These are phyloP conservation scores for Gymnopilus junonius DNA, from an alignment of 768 basidiomycete species.

Conservation along the genomic window DNA sequence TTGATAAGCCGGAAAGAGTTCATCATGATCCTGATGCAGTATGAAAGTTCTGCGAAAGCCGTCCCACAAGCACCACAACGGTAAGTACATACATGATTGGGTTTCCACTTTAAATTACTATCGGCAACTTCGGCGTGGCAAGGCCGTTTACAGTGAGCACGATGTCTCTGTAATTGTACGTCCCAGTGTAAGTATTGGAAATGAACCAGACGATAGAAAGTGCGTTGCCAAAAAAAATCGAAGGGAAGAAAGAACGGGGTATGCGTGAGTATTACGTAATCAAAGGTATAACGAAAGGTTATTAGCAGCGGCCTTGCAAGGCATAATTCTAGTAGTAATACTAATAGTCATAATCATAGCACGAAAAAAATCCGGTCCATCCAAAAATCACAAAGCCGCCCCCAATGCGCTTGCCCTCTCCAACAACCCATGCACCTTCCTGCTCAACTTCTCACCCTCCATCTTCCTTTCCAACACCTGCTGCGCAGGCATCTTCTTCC, in stretches of 20 bases:
- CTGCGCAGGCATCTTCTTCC: slow-evolving; percentile 79
- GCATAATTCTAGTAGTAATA: not conserved
- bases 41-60: too few relatives aligned
- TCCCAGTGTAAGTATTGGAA: too few relatives aligned
- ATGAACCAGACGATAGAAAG: too few relatives aligned
- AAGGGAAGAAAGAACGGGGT: not conserved
- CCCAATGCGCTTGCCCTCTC: slow-evolving; percentile 61
- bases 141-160: too few relatives aligned
- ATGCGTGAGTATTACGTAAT: not conserved
- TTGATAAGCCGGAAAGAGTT: too few relatives aligned
- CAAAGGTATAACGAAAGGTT: not conserved
- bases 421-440: slow-evolving; percentile 70
- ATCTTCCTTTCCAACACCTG: slow-evolving; percentile 79
- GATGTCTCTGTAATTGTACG: too few relatives aligned
- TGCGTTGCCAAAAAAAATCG: too few relatives aligned
- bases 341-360: not conserved
- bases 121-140: too few relatives aligned
- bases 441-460: slow-evolving; percentile 74
- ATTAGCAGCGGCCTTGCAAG: not conserved
- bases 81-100: too few relatives aligned
- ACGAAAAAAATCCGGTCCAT: not conserved
- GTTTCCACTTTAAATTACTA: too few relatives aligned
- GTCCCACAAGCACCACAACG: too few relatives aligned
- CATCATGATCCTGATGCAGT: too few relatives aligned
- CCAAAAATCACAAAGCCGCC: slow-evolving; percentile 23